Conservation (phyloP, 495 filamentous ascomycete genomes). For the Aspergillus homomorphus region DNA sequence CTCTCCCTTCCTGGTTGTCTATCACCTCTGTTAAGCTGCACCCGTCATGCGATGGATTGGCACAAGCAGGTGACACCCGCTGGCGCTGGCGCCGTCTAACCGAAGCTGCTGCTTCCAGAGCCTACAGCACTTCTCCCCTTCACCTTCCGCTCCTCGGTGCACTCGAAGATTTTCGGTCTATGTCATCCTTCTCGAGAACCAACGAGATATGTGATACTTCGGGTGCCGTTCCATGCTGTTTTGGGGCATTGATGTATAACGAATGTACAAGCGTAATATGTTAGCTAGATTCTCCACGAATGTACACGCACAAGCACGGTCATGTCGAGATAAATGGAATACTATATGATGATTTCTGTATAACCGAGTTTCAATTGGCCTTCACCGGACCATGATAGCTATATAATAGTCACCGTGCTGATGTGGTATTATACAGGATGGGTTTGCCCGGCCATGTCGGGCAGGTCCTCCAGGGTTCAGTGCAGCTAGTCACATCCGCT, state of each 20-base stretch:
- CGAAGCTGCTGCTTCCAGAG: not conserved
- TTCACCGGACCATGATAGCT: too few species aligned
- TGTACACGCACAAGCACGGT: not conserved
- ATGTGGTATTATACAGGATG: too few species aligned
- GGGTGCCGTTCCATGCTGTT: not conserved
- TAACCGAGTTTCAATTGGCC: too few species aligned
- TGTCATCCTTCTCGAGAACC: not conserved
- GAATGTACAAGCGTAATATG: constrained; percentile 9
- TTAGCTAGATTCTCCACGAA: not conserved
- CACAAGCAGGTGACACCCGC: not conserved
- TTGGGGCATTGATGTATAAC: constrained; percentile 6
- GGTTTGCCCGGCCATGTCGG: too few species aligned
- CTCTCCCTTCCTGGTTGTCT: not conserved
- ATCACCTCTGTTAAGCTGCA: not conserved
- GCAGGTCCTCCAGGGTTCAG: too few species aligned
- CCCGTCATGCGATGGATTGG: not conserved
- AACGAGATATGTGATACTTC: not conserved
- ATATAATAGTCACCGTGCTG: too few species aligned
- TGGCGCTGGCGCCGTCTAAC: constrained; percentile 4
- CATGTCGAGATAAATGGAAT: not conserved
- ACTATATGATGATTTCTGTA: not conserved
- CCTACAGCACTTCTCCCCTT: not conserved
- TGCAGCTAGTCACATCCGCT: too few species aligned
- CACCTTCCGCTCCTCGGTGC: not conserved
- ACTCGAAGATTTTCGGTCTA: not conserved